Base-by-base conservation (phyloP, 202 grass and related monocot species). In the Musa balbisiana region DNA sequence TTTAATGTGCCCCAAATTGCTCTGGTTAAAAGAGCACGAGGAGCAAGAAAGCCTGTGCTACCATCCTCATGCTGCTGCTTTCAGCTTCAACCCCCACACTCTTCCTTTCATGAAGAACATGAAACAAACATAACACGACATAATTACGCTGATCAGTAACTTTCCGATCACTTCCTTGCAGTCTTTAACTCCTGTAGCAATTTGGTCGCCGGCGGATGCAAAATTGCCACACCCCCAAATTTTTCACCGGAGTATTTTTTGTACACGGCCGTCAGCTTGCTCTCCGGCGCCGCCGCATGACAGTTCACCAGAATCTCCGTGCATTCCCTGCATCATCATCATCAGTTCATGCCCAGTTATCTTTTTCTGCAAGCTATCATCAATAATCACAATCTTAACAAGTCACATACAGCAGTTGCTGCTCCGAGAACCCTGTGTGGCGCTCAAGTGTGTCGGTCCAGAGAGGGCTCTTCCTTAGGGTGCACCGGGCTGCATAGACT, bases 361-460 rank as follows among this genome's bases (percentile, higher is more conserved):
- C 33, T 43, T 43, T 43, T 43, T 0, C 33, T 43, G 5, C 33
- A 43, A 43, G 11, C 23, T 10, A 58, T 60, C 25, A 25, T 8
- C 72, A 16, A 11, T 54, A 20, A 53, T 33, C n/a, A 55, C 12
- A 14, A 14, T 49, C 5, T 16, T 9, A 52, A 13, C 17, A 68
- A 6, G n/a, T 69, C 15, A 63, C 82, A 82, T 80, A 93, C 94
- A 83, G 52, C 9, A 93, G 73, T 26, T 93, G 84, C 2, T 16
- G 1, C 58, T 98, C 94, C 0, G 62, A 51, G 64, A 86, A 86
- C 23, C 86, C 84, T 1, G 94, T 89, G 73, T 98, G 90, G 14
- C 84, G 79, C 76, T 81, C 75, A 22, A 98, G 74, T 13, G 90
- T 91, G 9, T 85, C 81, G 0, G 90, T 98, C 94, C 94, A 98